These are phyloP conservation scores for Ceratocystis ficicola DNA, from an alignment of 2,329 filamentous ascomycete genomes.

Conservation along the genomic window DNA sequence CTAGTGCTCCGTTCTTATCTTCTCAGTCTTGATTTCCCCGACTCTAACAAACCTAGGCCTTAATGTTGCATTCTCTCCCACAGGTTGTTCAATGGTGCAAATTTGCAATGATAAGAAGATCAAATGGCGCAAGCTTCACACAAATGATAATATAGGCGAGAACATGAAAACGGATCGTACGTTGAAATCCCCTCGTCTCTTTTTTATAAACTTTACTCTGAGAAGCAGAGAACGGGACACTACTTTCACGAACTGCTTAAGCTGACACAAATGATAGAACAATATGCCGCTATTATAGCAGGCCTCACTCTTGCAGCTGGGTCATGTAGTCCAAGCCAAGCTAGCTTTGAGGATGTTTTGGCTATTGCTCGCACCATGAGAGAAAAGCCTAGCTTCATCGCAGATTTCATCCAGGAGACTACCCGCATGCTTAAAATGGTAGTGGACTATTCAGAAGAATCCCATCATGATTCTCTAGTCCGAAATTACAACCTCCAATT, in stretches of 20 bases:
- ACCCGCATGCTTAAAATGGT: slow-evolving; percentile 58
- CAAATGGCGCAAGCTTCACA: slow-evolving; percentile 46
- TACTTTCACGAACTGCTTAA: neutral
- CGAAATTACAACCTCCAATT: slow-evolving; percentile 61
- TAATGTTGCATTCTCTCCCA: slow-evolving; percentile 50
- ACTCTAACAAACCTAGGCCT: slow-evolving; percentile 33
- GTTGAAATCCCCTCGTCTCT: neutral
- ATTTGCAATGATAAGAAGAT: slow-evolving; percentile 47
- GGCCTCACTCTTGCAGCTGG: slow-evolving; percentile 45
- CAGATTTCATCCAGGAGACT: slow-evolving; percentile 53
- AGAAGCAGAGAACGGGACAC: too few relatives aligned
- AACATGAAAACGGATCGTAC: slow-evolving; percentile 19
- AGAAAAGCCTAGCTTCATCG: slow-evolving; percentile 38
- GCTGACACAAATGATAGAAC: slow-evolving; percentile 30
- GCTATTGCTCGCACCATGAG: slow-evolving; percentile 48
- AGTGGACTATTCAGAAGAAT: slow-evolving; percentile 71
- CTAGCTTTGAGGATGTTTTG: slow-evolving; percentile 58
- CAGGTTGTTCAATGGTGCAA: slow-evolving; percentile 46
- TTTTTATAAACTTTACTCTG: too few relatives aligned
- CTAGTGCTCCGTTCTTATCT: neutral
- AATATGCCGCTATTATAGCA: slow-evolving; percentile 48
- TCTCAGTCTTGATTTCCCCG: neutral
- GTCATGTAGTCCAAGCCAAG: slow-evolving; percentile 35
- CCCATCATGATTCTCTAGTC: slow-evolving; percentile 58
- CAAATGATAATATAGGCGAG: slow-evolving; percentile 37